Base-by-base conservation (phyloP, 2,329 filamentous ascomycete genomes). In the Penicillium sp. region DNA sequence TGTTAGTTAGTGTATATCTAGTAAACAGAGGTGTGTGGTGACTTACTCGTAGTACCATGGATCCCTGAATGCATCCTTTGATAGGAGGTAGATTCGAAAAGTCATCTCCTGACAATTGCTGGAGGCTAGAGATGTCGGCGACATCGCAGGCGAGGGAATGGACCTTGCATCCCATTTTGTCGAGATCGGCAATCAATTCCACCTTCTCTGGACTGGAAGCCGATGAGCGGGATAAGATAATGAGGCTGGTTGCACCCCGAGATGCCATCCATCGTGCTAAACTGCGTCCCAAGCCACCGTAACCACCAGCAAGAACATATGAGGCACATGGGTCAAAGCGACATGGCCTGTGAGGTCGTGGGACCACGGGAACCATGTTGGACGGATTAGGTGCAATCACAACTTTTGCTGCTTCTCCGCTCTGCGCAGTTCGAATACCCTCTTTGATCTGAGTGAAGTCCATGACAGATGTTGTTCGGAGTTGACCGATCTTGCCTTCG, bases 31-130 rank as follows among this genome's bases (percentile, higher is more conserved):
- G 4, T 0, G 4, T 0, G 5, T 4, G 9, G 7, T 3, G 15
- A 61, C 62, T 51, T 60, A 67, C 65, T 16, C 54, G 55, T 7
- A 67, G 29, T 1, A 65, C 60, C 66, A 68, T 68, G 1, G 65
- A 61, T 3, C 47, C 63, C 43, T 68, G 65, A 7, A 69, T 62
- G 34, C 65, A 66, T n/a, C 66, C 66, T 40, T 63, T 66, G 49
- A 68, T 64, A 0, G 66, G 57, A 10, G 60, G 65, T 16, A 68
- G 29, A 31, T 41, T 19, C 0, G 31, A 6, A 21, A 55, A 46
- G 19, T 40, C 50, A 2, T 53, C 34, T 15, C 29, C 33, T 11
- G 62, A 47, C 9, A 60, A 50, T n/a, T 8, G 19, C n/a, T 52
- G 46, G 6, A 62, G 44, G 5, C 45, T 54, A 13, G 41, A 34